A percentile compares a stretch with the other conserved stretches of the same genome.
Conservation (phyloP, 768 basidiomycete species). For the Coprinopsis strossmayeri region DNA sequence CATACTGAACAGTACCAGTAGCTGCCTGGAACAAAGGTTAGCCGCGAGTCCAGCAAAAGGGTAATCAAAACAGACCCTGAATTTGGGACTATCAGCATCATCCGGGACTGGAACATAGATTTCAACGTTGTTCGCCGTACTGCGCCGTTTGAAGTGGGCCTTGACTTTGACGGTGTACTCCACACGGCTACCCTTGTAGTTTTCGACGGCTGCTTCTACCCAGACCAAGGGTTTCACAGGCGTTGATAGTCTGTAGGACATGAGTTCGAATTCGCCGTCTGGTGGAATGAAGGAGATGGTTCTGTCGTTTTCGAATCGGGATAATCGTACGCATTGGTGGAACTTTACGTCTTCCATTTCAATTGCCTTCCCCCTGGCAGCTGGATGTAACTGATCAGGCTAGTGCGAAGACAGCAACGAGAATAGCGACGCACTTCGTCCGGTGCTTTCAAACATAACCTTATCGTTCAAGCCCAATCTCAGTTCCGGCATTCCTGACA, state of each 20-base stretch:
- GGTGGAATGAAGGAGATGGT: conserved; percentile 99
- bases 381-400: conserved; percentile 29
- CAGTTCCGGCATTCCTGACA: conserved; percentile 99
- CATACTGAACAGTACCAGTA: conserved; percentile 93
- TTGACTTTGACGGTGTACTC: conserved; percentile 96
- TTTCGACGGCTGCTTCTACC: conserved; percentile 96
- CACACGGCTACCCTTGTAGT: conserved; percentile 85
- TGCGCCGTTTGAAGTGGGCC: conserved; percentile 95
- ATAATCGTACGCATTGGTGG: conserved; percentile 97
- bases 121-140: conserved; percentile 97
- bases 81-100: conserved; percentile 96
- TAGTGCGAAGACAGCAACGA: neutral
- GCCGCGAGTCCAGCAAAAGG: neutral
- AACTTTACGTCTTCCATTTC: conserved; percentile 99
- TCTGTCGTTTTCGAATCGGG: conserved; percentile 96
- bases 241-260: conserved; percentile 95
- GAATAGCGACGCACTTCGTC: conserved; percentile 64
- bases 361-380: conserved; percentile 92
- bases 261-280: conserved; percentile 97
- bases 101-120: conserved; percentile 99
- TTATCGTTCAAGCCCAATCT: conserved; percentile 96
- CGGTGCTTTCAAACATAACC: conserved; percentile 98
- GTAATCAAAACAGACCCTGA: conserved; percentile 57
- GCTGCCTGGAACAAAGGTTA: conserved; percentile 54
- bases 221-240: conserved; percentile 96